phyloP scores from a whole-genome alignment of 2,329 filamentous ascomycete species.

The Trichophyton schoenleinii region DNA sequence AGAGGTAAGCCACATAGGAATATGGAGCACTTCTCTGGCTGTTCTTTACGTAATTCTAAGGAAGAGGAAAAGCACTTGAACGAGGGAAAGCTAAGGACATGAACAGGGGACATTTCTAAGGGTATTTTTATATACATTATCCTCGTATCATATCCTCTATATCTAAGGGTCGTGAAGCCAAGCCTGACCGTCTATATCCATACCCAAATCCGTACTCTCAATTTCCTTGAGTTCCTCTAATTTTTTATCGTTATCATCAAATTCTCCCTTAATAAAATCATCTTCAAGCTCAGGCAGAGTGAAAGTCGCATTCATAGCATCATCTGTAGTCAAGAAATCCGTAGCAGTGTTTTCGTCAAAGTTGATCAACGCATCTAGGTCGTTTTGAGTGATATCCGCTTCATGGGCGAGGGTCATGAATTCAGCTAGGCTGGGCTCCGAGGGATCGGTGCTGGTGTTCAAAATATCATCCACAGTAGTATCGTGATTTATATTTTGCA shows the following conservation, averaged over 20 bases:
- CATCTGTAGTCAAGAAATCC: conserved; percentile 23
- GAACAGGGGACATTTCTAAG: not conserved
- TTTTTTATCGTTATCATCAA: conserved; percentile 15
- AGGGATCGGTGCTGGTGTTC: not conserved
- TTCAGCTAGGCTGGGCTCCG: conserved; percentile 28
- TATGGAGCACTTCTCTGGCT: not conserved
- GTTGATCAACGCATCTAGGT: conserved; percentile 36
- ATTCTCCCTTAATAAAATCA: not conserved
- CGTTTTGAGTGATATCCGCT: conserved; percentile 33
- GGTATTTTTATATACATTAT: not conserved
- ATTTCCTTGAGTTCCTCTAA: conserved; percentile 14
- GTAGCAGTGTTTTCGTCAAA: conserved; percentile 32
- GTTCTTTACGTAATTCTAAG: too few relatives aligned
- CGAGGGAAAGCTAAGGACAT: not conserved
- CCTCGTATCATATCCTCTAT: not conserved
- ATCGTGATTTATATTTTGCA: conserved; percentile 9
- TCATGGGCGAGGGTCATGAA: conserved; percentile 35
- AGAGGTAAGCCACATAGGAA: not conserved
- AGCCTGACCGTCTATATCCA: not conserved
- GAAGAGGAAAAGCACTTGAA: too few relatives aligned
- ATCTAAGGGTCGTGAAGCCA: not conserved
- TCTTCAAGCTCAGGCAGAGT: conserved; percentile 3
- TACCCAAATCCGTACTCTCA: not conserved
- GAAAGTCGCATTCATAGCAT: conserved; percentile 12
- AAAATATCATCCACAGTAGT: conserved; percentile 3